Evolutionary conservation across 169 alveolate genomes (phyloP).

Genomic region (Eimeria sp.): DNA sequence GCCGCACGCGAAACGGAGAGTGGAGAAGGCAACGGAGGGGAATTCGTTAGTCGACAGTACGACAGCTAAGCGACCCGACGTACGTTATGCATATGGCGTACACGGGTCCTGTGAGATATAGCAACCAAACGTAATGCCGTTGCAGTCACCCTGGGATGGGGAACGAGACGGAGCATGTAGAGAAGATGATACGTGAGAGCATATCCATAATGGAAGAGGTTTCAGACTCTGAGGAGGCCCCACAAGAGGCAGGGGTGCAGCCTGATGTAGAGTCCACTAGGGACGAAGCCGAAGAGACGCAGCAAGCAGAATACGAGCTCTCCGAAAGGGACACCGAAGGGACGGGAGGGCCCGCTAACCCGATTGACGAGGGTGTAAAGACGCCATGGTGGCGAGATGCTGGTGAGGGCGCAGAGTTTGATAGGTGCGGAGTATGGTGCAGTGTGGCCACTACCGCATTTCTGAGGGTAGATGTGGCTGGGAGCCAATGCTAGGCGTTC

Average conservation of each 20-base stretch:
- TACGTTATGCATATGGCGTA: too few relatives aligned
- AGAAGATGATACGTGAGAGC: not conserved
- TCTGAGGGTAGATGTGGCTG: not conserved
- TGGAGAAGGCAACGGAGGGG: too few relatives aligned
- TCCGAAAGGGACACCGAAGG: not conserved
- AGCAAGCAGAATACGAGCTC: not conserved
- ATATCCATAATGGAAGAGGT: not conserved
- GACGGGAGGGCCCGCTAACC: not conserved
- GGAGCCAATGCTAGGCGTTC: not conserved
- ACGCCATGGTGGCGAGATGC: not conserved
- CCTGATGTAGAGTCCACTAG: too few relatives aligned
- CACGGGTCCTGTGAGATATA: too few relatives aligned
- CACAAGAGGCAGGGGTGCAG: too few relatives aligned
- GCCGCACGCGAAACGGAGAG: too few relatives aligned
- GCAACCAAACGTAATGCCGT: too few relatives aligned
- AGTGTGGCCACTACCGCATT: not conserved
- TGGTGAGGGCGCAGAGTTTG: not conserved
- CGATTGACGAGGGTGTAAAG: not conserved
- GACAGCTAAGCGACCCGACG: too few relatives aligned
- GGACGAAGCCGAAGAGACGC: not conserved
- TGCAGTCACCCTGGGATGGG: not conserved
- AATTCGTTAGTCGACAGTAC: too few relatives aligned
- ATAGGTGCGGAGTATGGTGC: not conserved
- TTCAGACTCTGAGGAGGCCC: not conserved
- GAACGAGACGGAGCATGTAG: not conserved